Base-by-base conservation (phyloP, 2,329 filamentous ascomycete species). In the Aspergillus niger region DNA sequence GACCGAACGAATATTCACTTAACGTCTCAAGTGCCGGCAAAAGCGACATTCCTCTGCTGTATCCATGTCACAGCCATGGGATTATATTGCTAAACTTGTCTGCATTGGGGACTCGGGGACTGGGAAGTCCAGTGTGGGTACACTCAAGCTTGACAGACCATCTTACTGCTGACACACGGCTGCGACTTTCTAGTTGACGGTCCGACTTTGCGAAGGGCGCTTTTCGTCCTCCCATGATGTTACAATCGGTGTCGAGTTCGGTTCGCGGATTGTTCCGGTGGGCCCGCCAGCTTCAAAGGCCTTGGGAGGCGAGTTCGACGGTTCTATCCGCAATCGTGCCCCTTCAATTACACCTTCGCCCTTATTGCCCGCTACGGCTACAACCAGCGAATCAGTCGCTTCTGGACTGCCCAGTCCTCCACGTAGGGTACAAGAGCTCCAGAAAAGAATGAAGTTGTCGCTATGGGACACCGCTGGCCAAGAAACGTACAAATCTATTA, bases 21-120 rank as follows among this genome's bases (percentile, higher is more conserved):
- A 38, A 36, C 26, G 24, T 48, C 22, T 26, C 20, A 39, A 44
- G 48, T n/a, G 38, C 53, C 20, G 32, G 17, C 24, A 56, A 64
- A 50, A 60, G 44, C 41, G 38, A 13, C 48, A 44, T 60, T 44
- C n/a, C 26, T 54, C 53, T 60, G 55, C 59, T 63, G 69, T 74
- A 72, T 74, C 72, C 72, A 79, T 79, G 77, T 79, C 76, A 74
- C 75, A 77, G 71, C 89, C 92, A 78, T 98, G 94, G 94, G 92
- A 98, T 82, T 98, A 96, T 82, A 99, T 98, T 75, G 93, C 94
- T 77, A 99, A 99, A 80, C 91, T 99, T 71, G 94, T 98, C 74
- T 96, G 92, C 81, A 92, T 99, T 72, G 95, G 95, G 77, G 95
- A 98, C 81, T 95, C 91, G 49, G 95, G 93, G 75, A 96, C 92